phyloP scores from a whole-genome alignment of 352 stramenopile genomes.

The Pythium sukuiense region DNA sequence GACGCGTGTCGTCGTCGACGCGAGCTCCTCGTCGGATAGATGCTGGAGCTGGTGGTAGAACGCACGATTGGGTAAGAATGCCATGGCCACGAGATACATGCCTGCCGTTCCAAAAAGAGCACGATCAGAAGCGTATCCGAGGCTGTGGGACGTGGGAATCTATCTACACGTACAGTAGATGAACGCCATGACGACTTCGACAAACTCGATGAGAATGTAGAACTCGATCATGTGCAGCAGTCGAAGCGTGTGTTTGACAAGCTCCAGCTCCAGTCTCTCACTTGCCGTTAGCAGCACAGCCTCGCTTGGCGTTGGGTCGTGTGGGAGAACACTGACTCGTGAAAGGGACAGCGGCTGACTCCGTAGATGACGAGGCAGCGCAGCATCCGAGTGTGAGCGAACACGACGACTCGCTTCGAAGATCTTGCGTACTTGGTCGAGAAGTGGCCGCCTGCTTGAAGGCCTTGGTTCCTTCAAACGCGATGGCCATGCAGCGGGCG shows the following conservation, averaged over 20 bases:
- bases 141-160: too few species aligned
- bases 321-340: background rate
- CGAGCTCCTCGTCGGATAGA: background rate
- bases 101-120: background rate
- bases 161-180: conserved; percentile 10
- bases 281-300: background rate
- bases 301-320: too few species aligned
- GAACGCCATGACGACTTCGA: conserved; percentile 23
- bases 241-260: background rate
- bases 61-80: background rate
- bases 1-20: background rate
- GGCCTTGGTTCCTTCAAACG: too few species aligned
- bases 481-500: too few species aligned
- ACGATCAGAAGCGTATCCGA: too few species aligned
- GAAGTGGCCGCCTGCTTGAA: too few species aligned
- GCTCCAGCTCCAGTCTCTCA: background rate
- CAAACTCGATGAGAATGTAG: conserved; percentile 17
- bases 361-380: too few species aligned
- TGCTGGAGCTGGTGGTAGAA: background rate
- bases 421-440: too few species aligned
- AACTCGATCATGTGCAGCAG: conserved; percentile 8
- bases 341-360: too few species aligned
- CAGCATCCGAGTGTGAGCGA: too few species aligned
- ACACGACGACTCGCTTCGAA: too few species aligned
- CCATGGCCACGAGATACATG: background rate